Percentiles rank a stretch among this genome's conserved stretches.
These are phyloP conservation scores for Neurospora tetraspora DNA, from an alignment of 495 filamentous ascomycete genomes.

Conservation along the genomic window DNA sequence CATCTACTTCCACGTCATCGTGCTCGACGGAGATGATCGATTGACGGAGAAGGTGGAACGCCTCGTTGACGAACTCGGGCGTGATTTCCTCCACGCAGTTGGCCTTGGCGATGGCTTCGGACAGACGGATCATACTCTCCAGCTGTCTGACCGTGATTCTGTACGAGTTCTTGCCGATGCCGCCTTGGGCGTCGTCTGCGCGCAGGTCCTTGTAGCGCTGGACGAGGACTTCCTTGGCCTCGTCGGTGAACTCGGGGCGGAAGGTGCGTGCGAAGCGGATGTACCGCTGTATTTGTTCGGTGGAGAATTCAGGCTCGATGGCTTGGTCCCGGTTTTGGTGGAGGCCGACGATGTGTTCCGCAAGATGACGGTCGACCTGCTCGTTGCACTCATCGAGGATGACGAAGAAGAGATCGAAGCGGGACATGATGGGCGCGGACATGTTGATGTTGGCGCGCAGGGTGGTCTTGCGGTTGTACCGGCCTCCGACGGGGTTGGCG, in stretches of 20 bases:
- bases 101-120: constrained; percentile 91
- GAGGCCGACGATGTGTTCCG: constrained; percentile 88
- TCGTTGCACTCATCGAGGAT: constrained; percentile 97
- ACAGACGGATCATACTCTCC: constrained; percentile 87
- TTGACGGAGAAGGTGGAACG: constrained; percentile 77
- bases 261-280: constrained; percentile 95
- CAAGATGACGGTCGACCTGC: constrained; percentile 76
- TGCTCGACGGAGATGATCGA: constrained; percentile 97
- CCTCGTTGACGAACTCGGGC: constrained; percentile 77
- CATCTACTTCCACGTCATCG: constrained; percentile 94
- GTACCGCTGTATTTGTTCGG: constrained; percentile 93
- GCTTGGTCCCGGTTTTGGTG: constrained; percentile 88
- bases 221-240: constrained; percentile 77
- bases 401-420: constrained; percentile 98
- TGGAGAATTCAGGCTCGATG: constrained; percentile 85
- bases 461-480: constrained; percentile 93
- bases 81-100: constrained; percentile 92
- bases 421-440: constrained; percentile 95
- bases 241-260: constrained; percentile 81
- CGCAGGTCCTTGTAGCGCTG: constrained; percentile 94
- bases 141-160: constrained; percentile 94
- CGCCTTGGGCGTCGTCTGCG: constrained; percentile 88
- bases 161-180: constrained; percentile 85
- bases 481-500: constrained; percentile 89
- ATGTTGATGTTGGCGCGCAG: constrained; percentile 95